A percentile compares a stretch with the other conserved stretches of the same genome.
These are phyloP conservation scores for Phytophthora multivora DNA, from an alignment of 352 stramenopile species.

Conservation along the genomic window DNA sequence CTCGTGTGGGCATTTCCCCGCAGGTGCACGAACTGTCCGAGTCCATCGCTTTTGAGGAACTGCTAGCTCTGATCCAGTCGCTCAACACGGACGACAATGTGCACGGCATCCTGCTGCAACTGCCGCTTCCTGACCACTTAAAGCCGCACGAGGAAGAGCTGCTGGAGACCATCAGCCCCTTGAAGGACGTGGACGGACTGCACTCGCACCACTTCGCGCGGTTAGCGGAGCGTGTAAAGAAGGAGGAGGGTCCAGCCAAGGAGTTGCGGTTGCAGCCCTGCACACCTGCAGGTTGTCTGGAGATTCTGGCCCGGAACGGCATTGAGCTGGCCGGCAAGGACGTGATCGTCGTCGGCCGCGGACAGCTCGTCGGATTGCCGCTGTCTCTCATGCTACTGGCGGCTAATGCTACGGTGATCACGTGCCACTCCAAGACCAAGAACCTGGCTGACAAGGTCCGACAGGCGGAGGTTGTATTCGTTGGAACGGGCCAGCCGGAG, in stretches of 20 bases:
- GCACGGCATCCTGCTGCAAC: constrained; percentile 97
- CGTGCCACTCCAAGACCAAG: constrained; percentile 95
- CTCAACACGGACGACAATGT: constrained; percentile 90
- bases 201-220: constrained; percentile 96
- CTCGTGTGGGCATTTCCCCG: constrained; percentile 91
- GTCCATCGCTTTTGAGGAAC: constrained; percentile 46
- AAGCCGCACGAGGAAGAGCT: constrained; percentile 87
- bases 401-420: constrained; percentile 96
- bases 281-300: constrained; percentile 88
- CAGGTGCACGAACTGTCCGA: constrained; percentile 75
- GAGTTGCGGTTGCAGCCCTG: constrained; percentile 89
- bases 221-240: constrained; percentile 56
- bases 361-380: constrained; percentile 97
- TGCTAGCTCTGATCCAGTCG: constrained; percentile 66
- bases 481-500: constrained; percentile 93
- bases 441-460: constrained; percentile 60
- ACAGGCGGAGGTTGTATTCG: constrained; percentile 97
- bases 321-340: constrained; percentile 95
- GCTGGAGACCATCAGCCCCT: constrained; percentile 88
- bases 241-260: constrained; percentile 1
- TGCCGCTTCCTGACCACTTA: constrained; percentile 68
- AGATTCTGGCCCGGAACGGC: constrained; percentile 65
- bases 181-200: constrained; percentile 99
- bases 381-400: constrained; percentile 95
- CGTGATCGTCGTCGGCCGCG: constrained; percentile 96